These are phyloP conservation scores for Brasenia schreberi DNA, from an alignment of 164 flowering plant species.

Conservation along the genomic window DNA sequence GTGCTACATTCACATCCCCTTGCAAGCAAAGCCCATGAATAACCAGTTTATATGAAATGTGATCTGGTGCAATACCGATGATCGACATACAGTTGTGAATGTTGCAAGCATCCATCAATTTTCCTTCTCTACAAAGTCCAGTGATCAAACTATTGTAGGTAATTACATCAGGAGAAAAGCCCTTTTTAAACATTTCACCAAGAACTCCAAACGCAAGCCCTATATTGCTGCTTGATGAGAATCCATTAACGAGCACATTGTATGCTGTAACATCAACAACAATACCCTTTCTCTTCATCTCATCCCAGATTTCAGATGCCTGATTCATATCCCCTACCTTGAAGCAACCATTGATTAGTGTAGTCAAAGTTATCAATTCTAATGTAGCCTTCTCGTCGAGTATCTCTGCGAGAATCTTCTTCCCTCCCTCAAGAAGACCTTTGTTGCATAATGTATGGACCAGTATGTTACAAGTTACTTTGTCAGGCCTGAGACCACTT, in stretches of 20 bases:
- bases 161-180: slow-evolving; percentile 42
- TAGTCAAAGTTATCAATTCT: slow-evolving; percentile 49
- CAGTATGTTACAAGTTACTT: slow-evolving; percentile 54
- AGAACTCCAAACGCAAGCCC: slow-evolving; percentile 25
- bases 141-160: slow-evolving; percentile 57
- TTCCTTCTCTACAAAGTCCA: slow-evolving; percentile 44
- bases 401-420: slow-evolving; percentile 35
- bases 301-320: slow-evolving; percentile 39
- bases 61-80: slow-evolving; percentile 52
- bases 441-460: slow-evolving; percentile 52
- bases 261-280: slow-evolving; percentile 42
- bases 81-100: slow-evolving; percentile 30
- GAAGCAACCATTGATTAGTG: slow-evolving; percentile 47
- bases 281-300: slow-evolving; percentile 19
- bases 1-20: slow-evolving; percentile 38
- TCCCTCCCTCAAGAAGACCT: slow-evolving; percentile 41
- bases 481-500: slow-evolving; percentile 36
- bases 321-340: slow-evolving; percentile 31
- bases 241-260: slow-evolving; percentile 58
- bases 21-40: slow-evolving; percentile 48
- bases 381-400: slow-evolving; percentile 23
- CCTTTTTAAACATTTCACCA: slow-evolving; percentile 49
- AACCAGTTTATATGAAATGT: slow-evolving; percentile 40
- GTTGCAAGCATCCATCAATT: slow-evolving; percentile 39
- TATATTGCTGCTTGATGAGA: slow-evolving; percentile 22